phyloP scores from a whole-genome alignment of 2,329 filamentous ascomycete genomes.

The Colletotrichum lindemuthianum region DNA sequence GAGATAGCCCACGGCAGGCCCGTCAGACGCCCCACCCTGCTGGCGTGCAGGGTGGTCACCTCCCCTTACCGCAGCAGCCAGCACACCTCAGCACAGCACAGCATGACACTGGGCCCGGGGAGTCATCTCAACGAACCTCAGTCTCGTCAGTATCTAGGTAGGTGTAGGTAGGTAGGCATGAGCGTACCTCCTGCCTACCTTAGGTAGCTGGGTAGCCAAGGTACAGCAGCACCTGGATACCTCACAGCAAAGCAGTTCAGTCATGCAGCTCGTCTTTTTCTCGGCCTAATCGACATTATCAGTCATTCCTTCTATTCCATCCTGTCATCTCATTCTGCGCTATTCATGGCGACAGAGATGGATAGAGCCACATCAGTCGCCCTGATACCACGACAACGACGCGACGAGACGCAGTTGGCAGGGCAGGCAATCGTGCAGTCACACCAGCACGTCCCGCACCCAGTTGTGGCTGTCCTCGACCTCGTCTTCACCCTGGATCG shows the following conservation, averaged over 20 bases:
- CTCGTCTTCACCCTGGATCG: not conserved
- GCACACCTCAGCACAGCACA: too few species aligned
- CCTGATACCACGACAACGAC: not conserved
- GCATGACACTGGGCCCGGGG: too few species aligned
- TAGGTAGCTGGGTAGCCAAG: too few species aligned
- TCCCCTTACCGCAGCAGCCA: not conserved
- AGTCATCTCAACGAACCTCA: too few species aligned
- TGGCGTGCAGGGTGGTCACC: too few species aligned
- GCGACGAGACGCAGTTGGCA: not conserved
- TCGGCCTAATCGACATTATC: not conserved
- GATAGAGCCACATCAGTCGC: not conserved
- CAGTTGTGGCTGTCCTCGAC: conserved; percentile 21
- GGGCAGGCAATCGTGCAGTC: not conserved
- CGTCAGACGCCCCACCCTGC: too few species aligned
- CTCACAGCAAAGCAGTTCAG: not conserved
- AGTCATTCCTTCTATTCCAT: not conserved
- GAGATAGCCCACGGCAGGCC: not conserved
- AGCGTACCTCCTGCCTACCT: too few species aligned
- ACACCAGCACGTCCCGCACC: conserved; percentile 23
- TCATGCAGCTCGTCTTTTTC: not conserved
- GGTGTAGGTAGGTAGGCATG: not conserved
- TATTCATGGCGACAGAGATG: too few species aligned
- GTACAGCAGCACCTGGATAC: too few species aligned
- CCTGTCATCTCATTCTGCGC: not conserved
- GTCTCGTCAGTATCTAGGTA: too few species aligned